Evolutionary conservation across 208 protist genomes (phyloP).

Genomic region (Porcisia hertigi): DNA sequence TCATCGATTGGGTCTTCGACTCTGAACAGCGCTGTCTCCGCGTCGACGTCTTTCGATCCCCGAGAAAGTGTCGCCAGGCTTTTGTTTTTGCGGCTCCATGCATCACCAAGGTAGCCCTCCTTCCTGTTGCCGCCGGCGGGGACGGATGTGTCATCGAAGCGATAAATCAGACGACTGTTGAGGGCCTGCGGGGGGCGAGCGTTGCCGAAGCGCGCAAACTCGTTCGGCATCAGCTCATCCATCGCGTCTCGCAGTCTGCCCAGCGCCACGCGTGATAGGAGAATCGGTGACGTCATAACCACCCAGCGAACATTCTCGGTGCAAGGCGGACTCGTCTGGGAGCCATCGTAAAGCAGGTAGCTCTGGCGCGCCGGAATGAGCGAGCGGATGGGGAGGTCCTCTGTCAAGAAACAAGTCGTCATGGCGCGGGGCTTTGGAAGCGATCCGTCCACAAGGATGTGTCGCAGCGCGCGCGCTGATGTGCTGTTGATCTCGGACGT

Average conservation of each 20-base stretch:
- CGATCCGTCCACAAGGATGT: slow-evolving; percentile 65
- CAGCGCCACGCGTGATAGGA: slow-evolving; percentile 56
- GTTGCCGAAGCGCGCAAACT: slow-evolving; percentile 60
- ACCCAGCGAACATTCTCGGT: slow-evolving; percentile 75
- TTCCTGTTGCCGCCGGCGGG: background rate
- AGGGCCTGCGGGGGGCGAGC: slow-evolving; percentile 63
- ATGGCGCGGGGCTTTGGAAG: slow-evolving; percentile 55
- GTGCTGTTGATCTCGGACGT: slow-evolving; percentile 56
- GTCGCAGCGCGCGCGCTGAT: slow-evolving; percentile 52
- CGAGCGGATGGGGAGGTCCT: slow-evolving; percentile 46
- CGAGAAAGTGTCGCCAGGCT: background rate
- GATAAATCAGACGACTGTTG: slow-evolving; percentile 61
- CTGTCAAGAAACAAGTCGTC: slow-evolving; percentile 63
- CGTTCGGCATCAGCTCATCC: slow-evolving; percentile 41
- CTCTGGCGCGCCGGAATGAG: slow-evolving; percentile 53
- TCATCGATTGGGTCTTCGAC: background rate
- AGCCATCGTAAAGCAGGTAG: slow-evolving; percentile 82
- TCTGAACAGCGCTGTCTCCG: background rate
- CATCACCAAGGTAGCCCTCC: slow-evolving; percentile 25
- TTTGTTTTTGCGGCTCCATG: slow-evolving; percentile 13
- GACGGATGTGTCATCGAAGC: slow-evolving; percentile 48
- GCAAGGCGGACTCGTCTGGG: slow-evolving; percentile 76
- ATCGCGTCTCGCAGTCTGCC: slow-evolving; percentile 54
- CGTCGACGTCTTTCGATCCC: background rate
- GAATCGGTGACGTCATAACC: slow-evolving; percentile 74